phyloP scores from a whole-genome alignment of 768 basidiomycete species.

The Lactifluus volemus region DNA sequence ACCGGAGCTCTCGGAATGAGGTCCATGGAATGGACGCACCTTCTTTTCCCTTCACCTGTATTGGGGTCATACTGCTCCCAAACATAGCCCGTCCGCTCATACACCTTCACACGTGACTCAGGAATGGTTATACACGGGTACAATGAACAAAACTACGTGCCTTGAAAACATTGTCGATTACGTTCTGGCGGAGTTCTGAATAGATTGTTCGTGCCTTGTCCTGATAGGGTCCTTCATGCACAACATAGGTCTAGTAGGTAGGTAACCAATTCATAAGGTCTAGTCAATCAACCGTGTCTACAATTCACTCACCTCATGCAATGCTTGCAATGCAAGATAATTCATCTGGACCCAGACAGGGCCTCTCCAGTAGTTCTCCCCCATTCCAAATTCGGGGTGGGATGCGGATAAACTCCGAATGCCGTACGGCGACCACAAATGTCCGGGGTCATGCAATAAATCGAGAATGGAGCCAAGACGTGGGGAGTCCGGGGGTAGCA shows the following conservation, averaged over 20 bases:
- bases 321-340: constrained; percentile 72
- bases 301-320: constrained; percentile 53
- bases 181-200: constrained; percentile 64
- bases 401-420: constrained; percentile 81
- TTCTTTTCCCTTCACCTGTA: constrained; percentile 78
- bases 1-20: neutral
- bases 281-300: neutral
- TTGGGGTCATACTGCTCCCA: constrained; percentile 95
- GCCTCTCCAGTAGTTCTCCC: constrained; percentile 97
- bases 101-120: constrained; percentile 49
- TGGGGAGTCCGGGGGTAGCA: constrained; percentile 68
- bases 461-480: constrained; percentile 78
- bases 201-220: constrained; percentile 72
- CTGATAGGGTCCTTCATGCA: constrained; percentile 74
- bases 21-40: constrained; percentile 35
- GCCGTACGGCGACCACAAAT: constrained; percentile 89
- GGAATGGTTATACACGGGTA: neutral
- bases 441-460: constrained; percentile 66
- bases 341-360: constrained; percentile 99
- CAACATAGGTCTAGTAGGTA: constrained; percentile 57
- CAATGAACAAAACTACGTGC: constrained; percentile 26
- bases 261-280: neutral
- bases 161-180: constrained; percentile 78
- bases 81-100: constrained; percentile 85
- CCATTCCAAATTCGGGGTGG: constrained; percentile 84